Evolutionary conservation across 768 basidiomycete species (phyloP).

Genomic region (Atractiella rhizophila): DNA sequence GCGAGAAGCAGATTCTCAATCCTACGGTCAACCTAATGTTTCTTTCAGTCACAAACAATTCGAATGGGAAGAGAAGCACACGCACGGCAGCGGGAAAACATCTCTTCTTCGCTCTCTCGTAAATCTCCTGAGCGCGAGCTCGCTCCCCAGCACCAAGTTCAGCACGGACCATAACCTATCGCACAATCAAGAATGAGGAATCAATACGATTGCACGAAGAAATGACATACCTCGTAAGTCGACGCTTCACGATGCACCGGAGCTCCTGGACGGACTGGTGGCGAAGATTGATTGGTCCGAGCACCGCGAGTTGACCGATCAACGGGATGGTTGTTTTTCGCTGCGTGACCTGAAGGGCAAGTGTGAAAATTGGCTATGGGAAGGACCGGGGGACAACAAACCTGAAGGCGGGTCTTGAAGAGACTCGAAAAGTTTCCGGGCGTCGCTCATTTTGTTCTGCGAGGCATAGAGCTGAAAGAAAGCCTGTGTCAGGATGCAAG

Average conservation of each 20-base stretch:
- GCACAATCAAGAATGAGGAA: too few relatives aligned
- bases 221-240: slow-evolving; percentile 88
- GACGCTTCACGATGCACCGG: slow-evolving; percentile 74
- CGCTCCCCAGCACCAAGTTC: slow-evolving; percentile 58
- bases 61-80: too few relatives aligned
- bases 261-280: slow-evolving; percentile 27
- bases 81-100: slow-evolving; percentile 15
- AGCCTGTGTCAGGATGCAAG: slow-evolving; percentile 1
- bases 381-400: slow-evolving; percentile 63
- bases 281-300: slow-evolving; percentile 20
- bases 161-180: slow-evolving; percentile 77
- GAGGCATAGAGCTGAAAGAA: slow-evolving; percentile 45
- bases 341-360: slow-evolving; percentile 37
- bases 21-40: too few relatives aligned
- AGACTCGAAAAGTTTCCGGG: slow-evolving; percentile 52
- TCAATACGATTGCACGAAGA: too few relatives aligned
- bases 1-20: too few relatives aligned
- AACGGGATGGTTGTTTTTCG: slow-evolving; percentile 6
- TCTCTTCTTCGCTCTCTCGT: slow-evolving; percentile 23
- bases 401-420: slow-evolving; percentile 57
- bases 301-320: slow-evolving; percentile 13
- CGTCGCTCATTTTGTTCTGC: slow-evolving; percentile 40
- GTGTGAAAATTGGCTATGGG: too few relatives aligned
- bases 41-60: too few relatives aligned
- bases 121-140: slow-evolving; percentile 38